These are phyloP conservation scores for Penicillium vulpinum DNA, from an alignment of 2,329 filamentous ascomycete species.

Conservation along the genomic window DNA sequence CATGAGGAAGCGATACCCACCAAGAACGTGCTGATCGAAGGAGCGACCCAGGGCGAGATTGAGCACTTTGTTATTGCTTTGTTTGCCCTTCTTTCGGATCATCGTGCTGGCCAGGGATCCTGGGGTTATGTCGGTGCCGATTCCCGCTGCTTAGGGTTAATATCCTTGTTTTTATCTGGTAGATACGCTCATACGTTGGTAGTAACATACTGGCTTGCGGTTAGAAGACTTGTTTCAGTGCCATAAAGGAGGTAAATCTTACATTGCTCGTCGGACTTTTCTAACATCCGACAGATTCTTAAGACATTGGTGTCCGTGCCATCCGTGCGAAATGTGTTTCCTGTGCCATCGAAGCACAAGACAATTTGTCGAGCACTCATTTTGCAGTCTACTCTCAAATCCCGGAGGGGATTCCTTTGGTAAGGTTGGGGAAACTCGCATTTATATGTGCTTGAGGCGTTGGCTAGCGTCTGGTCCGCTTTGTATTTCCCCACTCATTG, in stretches of 20 bases:
- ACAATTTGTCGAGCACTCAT: slow-evolving; percentile 5
- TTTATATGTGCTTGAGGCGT: not conserved
- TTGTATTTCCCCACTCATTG: not conserved
- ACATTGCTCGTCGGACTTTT: slow-evolving; percentile 32
- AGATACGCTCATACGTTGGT: slow-evolving; percentile 22
- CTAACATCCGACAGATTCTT: slow-evolving; percentile 44
- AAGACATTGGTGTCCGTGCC: slow-evolving; percentile 46
- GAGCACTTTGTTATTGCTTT: slow-evolving; percentile 6
- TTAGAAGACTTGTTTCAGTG: not conserved
- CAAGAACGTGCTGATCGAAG: slow-evolving; percentile 76
- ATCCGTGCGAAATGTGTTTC: slow-evolving; percentile 41
- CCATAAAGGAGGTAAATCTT: not conserved
- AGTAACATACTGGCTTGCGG: slow-evolving; percentile 27
- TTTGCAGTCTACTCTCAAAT: not conserved
- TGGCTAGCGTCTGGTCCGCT: not conserved
- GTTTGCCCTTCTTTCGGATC: slow-evolving; percentile 16
- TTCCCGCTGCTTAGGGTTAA: slow-evolving; percentile 25
- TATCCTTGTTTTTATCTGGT: not conserved
- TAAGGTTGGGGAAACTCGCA: not conserved
- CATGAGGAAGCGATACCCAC: slow-evolving; percentile 74
- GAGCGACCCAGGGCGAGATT: slow-evolving; percentile 74
- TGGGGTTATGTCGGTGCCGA: slow-evolving; percentile 37
- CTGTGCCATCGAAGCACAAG: slow-evolving; percentile 45
- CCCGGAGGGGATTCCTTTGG: too few species aligned
- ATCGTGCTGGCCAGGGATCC: slow-evolving; percentile 20